Percentiles rank a stretch among this genome's conserved stretches.
Conservation (phyloP, 2,329 filamentous ascomycete genomes). For the Aspergillus costaricaensis region DNA sequence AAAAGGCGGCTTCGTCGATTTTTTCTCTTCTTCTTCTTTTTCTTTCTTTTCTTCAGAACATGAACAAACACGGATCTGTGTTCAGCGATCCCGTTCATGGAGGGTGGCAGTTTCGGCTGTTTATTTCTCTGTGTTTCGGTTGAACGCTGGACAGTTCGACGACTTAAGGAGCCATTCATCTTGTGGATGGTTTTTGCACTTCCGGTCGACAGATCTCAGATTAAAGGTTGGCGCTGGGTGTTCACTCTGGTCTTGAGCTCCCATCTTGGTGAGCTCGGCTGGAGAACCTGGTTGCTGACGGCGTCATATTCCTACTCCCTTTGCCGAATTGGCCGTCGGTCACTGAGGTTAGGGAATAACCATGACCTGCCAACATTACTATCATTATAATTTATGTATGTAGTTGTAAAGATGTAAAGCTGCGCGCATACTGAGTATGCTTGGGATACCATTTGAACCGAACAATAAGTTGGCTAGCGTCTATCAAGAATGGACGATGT, state of each 20-base stretch:
- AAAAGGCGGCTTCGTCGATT: constrained; percentile 35
- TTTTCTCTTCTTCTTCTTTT: constrained; percentile 38
- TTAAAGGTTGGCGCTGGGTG: constrained; percentile 58
- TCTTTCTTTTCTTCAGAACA: constrained; percentile 41
- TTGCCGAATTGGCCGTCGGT: constrained; percentile 82
- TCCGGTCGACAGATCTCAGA: constrained; percentile 98
- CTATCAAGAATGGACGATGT: too few relatives aligned
- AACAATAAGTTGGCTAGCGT: too few relatives aligned
- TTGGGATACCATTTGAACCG: too few relatives aligned
- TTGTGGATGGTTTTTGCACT: constrained; percentile 70
- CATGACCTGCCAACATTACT: constrained; percentile 72
- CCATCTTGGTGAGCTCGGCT: constrained; percentile 68
- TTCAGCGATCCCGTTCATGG: constrained; percentile 70
- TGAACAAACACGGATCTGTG: constrained; percentile 74
- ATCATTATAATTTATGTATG: constrained; percentile 2
- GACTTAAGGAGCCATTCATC: constrained; percentile 74
- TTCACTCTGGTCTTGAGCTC: constrained; percentile 64
- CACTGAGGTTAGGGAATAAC: constrained; percentile 87
- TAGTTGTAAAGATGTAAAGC: too few relatives aligned
- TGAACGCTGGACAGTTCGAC: constrained; percentile 85
- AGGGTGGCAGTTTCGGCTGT: constrained; percentile 35
- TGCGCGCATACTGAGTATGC: too few relatives aligned
- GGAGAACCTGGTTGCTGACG: constrained; percentile 56
- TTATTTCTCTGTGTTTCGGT: constrained; percentile 62
- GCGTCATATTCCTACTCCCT: constrained; percentile 87